phyloP scores from a whole-genome alignment of 257 asterid genomes.

The Thymus quinquecostatus region DNA sequence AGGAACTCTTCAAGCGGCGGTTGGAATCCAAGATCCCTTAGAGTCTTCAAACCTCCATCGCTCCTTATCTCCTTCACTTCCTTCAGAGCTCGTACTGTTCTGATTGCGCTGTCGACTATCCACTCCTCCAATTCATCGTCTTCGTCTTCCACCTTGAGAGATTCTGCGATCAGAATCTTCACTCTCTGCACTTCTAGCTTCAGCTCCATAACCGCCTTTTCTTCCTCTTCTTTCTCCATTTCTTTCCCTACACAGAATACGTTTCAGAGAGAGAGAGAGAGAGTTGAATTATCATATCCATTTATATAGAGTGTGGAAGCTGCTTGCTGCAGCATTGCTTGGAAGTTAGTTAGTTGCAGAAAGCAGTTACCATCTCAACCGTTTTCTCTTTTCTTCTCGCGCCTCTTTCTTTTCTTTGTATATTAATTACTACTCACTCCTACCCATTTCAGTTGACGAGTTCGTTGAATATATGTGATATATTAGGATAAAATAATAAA shows the following conservation, averaged over 20 bases:
- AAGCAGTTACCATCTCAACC: background rate
- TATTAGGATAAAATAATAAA: no score
- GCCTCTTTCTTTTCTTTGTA: background rate
- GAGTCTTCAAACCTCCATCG: background rate
- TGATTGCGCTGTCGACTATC: conserved; percentile 41
- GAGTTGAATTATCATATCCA: no score
- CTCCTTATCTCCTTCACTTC: conserved; percentile 31
- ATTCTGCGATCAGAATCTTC: background rate
- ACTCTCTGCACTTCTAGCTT: conserved; percentile 6
- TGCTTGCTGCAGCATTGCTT: background rate
- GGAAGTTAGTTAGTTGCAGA: background rate
- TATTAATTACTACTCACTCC: no score
- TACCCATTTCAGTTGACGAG: no score
- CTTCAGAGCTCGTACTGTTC: conserved; percentile 36
- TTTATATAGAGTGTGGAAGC: background rate
- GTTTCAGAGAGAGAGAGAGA: no score
- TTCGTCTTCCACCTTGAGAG: conserved; percentile 9
- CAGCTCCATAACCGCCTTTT: background rate
- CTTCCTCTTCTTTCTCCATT: background rate
- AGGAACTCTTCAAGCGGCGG: background rate
- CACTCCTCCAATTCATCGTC: conserved; percentile 36
- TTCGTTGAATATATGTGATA: no score
- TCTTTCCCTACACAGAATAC: no score
- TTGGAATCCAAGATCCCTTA: conserved; percentile 10
- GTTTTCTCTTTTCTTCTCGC: background rate